phyloP scores from a whole-genome alignment of 1,284 basidiomycete species.

The Marasmius oreades region DNA sequence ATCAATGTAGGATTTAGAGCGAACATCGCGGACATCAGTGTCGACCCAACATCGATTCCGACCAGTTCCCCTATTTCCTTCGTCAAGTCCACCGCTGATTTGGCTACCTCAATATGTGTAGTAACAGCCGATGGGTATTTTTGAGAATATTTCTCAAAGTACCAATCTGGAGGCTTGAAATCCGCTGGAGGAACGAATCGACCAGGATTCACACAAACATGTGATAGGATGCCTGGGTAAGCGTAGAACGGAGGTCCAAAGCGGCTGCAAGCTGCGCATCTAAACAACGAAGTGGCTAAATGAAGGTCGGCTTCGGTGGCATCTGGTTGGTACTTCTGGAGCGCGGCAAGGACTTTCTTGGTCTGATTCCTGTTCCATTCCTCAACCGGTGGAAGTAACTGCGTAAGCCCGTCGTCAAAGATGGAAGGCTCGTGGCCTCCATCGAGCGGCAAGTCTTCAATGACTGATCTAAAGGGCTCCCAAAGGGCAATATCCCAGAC shows the following conservation, averaged over 20 bases:
- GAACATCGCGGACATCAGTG: too few relatives aligned
- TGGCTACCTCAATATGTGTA: too few relatives aligned
- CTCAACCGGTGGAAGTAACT: neutral
- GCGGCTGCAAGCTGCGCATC: constrained; percentile 63
- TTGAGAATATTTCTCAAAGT: too few relatives aligned
- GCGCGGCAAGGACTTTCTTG: neutral
- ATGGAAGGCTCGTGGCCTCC: neutral
- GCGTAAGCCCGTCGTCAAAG: neutral
- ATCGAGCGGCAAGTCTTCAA: neutral
- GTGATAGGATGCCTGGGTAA: neutral
- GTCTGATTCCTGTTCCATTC: neutral
- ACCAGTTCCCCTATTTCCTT: too few relatives aligned
- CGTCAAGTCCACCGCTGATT: too few relatives aligned
- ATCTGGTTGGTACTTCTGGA: neutral
- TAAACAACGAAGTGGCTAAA: neutral
- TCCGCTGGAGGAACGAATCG: too few relatives aligned
- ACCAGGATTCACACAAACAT: neutral
- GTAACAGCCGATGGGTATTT: too few relatives aligned
- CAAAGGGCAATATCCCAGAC: neutral
- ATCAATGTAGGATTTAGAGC: too few relatives aligned
- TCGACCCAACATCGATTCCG: too few relatives aligned
- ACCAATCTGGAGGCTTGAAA: too few relatives aligned
- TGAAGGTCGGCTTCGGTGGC: neutral
- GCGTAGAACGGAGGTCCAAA: constrained; percentile 66
- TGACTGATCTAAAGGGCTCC: neutral